Evolutionary conservation across 495 filamentous ascomycete genomes (phyloP).

Genomic region (Eremomyces bilateralis): DNA sequence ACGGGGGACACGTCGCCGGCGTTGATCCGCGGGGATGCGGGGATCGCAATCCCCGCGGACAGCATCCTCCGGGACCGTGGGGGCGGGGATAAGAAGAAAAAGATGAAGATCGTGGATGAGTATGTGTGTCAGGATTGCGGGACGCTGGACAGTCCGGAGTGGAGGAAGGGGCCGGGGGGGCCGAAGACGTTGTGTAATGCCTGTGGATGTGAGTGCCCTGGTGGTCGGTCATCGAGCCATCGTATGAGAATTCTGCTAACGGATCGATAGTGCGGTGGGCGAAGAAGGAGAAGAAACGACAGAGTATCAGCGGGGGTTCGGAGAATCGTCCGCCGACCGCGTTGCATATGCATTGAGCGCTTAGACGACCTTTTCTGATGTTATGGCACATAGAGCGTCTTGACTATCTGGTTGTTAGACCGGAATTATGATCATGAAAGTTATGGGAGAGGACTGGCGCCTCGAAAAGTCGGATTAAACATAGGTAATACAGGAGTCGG

Average conservation of each 20-base stretch:
- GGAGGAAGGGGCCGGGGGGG: conserved; percentile 83
- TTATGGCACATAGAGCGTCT: too few species aligned
- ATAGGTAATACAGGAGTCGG: too few species aligned
- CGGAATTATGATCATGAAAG: too few species aligned
- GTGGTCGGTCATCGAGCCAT: neutral
- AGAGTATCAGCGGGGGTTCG: neutral
- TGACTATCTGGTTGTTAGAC: too few species aligned
- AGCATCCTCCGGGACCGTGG: conserved; percentile 34
- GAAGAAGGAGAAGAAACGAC: conserved; percentile 25
- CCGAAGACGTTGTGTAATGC: conserved; percentile 97
- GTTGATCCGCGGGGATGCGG: conserved; percentile 66
- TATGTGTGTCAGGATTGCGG: conserved; percentile 95
- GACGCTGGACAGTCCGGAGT: conserved; percentile 66
- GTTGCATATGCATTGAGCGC: too few species aligned
- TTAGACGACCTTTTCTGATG: too few species aligned
- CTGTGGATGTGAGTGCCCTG: conserved; percentile 46
- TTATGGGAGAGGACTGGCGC: too few species aligned
- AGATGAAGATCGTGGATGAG: conserved; percentile 74
- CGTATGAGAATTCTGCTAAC: conserved; percentile 1
- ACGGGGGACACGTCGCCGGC: conserved; percentile 62
- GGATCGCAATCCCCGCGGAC: conserved; percentile 62
- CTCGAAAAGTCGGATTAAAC: too few species aligned
- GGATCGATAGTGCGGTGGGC: conserved; percentile 21
- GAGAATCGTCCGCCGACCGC: too few species aligned
- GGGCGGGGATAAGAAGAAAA: conserved; percentile 68